Percentiles rank a stretch among this genome's conserved stretches.
These are phyloP conservation scores for Boletales sp. DNA, from an alignment of 768 basidiomycete species.

Conservation along the genomic window DNA sequence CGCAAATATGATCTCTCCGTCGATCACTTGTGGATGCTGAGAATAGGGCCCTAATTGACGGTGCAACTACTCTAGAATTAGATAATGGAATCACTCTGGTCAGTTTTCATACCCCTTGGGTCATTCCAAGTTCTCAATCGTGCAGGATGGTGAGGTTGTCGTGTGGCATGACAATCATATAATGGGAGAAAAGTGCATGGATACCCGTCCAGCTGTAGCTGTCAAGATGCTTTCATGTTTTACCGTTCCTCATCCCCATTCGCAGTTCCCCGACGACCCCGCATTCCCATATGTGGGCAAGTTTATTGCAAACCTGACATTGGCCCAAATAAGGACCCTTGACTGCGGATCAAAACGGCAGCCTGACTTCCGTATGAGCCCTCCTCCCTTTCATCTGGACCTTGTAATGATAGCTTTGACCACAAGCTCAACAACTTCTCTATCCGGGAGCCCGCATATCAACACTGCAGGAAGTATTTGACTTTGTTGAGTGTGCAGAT, in stretches of 20 bases:
- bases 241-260: slow-evolving; percentile 1
- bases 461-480: slow-evolving; percentile 70
- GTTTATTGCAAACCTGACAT: slow-evolving; percentile 69
- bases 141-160: slow-evolving; percentile 69
- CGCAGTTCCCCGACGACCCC: slow-evolving; percentile 54
- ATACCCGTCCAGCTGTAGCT: slow-evolving; percentile 62
- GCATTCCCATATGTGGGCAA: slow-evolving; percentile 76
- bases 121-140: slow-evolving; percentile 4
- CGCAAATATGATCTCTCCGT: slow-evolving; percentile 7
- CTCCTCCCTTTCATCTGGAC: neutral
- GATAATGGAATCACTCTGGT: slow-evolving; percentile 78
- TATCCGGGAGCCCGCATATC: slow-evolving; percentile 71
- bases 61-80: slow-evolving; percentile 72
- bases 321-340: slow-evolving; percentile 74
- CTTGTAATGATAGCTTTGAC: neutral
- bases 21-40: slow-evolving; percentile 3
- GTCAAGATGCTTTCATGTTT: neutral
- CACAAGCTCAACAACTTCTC: slow-evolving; percentile 55
- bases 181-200: slow-evolving; percentile 57
- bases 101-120: slow-evolving; percentile 1
- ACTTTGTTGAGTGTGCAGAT: slow-evolving; percentile 73
- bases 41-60: slow-evolving; percentile 68
- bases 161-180: slow-evolving; percentile 82
- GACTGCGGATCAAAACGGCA: slow-evolving; percentile 76
- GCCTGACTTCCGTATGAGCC: slow-evolving; percentile 51